phyloP scores from a whole-genome alignment of 2,329 filamentous ascomycete species.

The Chaetomiaceae sp. region DNA sequence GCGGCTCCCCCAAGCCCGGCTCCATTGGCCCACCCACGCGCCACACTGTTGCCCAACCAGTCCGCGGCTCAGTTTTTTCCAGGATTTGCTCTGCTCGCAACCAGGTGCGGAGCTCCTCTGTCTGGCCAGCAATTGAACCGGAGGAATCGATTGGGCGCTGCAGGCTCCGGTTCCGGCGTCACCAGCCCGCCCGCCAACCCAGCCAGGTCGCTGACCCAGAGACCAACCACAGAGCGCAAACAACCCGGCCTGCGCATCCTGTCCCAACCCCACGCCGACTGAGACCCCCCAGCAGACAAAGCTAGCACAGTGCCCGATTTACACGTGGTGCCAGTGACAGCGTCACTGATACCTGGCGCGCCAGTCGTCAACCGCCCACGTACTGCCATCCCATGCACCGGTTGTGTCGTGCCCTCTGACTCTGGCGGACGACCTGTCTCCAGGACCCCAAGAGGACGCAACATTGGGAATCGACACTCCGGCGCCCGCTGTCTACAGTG shows the following conservation, averaged over 20 bases:
- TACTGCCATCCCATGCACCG: slow-evolving; percentile 5
- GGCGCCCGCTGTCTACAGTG: slow-evolving; percentile 12
- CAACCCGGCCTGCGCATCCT: neutral
- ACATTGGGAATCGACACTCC: slow-evolving; percentile 2
- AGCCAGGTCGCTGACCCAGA: neutral
- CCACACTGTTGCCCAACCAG: slow-evolving; percentile 14
- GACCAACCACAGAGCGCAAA: slow-evolving; percentile 10
- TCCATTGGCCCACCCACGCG: slow-evolving; percentile 11
- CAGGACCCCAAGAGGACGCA: slow-evolving; percentile 4
- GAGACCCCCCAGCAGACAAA: slow-evolving; percentile 9
- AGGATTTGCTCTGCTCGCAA: neutral
- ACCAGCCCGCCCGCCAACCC: neutral
- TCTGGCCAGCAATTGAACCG: slow-evolving; percentile 14
- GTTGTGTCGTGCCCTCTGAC: slow-evolving; percentile 4
- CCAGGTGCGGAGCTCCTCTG: slow-evolving; percentile 5
- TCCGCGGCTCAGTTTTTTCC: slow-evolving; percentile 2
- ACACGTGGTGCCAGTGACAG: slow-evolving; percentile 30
- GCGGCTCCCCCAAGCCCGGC: neutral
- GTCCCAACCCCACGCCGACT: slow-evolving; percentile 22
- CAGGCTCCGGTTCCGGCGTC: slow-evolving; percentile 18
- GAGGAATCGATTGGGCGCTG: slow-evolving; percentile 19
- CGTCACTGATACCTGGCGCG: slow-evolving; percentile 16
- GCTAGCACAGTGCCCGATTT: slow-evolving; percentile 27
- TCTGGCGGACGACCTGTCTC: neutral
- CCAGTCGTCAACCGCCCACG: slow-evolving; percentile 17